Percentiles rank a stretch among this genome's conserved stretches.
Conservation (phyloP, 495 filamentous ascomycete genomes). For the Tuber microsphaerosporum region DNA sequence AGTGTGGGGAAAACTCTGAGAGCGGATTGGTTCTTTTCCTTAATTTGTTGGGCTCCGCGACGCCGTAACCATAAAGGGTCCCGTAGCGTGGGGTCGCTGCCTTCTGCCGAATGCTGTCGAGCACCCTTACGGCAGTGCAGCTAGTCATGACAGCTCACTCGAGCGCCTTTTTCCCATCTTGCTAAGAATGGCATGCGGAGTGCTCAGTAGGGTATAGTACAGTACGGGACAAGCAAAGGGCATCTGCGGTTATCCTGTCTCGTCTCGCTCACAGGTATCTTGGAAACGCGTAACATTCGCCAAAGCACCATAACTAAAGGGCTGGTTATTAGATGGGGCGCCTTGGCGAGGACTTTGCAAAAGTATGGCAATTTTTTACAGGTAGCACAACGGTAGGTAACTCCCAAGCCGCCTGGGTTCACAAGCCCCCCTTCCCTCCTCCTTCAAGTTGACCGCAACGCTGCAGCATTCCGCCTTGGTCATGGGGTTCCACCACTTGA, state of each 20-base stretch:
- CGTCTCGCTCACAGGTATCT: not conserved
- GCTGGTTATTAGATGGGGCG: not conserved
- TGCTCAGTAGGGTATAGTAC: not conserved
- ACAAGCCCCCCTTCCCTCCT: not conserved
- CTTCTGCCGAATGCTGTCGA: not conserved
- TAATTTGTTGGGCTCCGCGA: not conserved
- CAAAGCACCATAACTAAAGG: not conserved
- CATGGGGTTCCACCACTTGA: too few species aligned
- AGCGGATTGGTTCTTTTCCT: not conserved
- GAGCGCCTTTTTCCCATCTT: not conserved
- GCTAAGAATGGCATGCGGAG: not conserved
- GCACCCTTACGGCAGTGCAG: not conserved
- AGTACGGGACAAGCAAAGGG: not conserved
- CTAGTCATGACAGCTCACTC: not conserved
- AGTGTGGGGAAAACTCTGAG: not conserved
- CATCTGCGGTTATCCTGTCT: not conserved
- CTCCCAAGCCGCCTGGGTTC: not conserved
- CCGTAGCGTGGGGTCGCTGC: not conserved
- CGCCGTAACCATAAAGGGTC: not conserved
- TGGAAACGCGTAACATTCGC: not conserved
- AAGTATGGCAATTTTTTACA: not conserved
- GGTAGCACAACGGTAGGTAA: not conserved
- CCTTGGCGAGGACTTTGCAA: not conserved
- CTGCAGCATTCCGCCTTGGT: not conserved
- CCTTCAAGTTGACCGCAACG: not conserved